A percentile compares a stretch with the other conserved stretches of the same genome.
Conservation (phyloP, 2,329 filamentous ascomycete genomes). For the Trichophyton equinum region DNA sequence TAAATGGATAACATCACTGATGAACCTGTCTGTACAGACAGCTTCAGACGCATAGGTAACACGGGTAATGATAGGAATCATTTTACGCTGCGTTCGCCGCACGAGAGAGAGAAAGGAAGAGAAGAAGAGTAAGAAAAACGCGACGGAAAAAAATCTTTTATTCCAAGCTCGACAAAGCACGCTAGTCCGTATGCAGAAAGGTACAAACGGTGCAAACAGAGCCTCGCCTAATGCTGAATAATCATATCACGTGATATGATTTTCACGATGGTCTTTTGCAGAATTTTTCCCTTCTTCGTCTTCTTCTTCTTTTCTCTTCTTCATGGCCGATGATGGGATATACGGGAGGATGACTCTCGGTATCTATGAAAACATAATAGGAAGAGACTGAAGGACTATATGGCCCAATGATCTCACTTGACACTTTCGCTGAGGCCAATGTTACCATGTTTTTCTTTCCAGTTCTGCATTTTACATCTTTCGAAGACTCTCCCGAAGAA, state of each 20-base stretch:
- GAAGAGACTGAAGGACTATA: slow-evolving; percentile 12
- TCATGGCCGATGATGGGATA: slow-evolving; percentile 12
- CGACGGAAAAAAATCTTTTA: slow-evolving; percentile 1
- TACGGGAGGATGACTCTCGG: slow-evolving; percentile 6
- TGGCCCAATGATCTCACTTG: slow-evolving; percentile 12
- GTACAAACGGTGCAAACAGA: not conserved
- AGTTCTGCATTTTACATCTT: not conserved
- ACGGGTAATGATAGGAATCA: slow-evolving; percentile 46
- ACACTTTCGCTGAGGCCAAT: slow-evolving; percentile 12
- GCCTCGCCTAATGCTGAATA: not conserved
- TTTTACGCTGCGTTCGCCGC: slow-evolving; percentile 61
- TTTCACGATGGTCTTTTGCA: not conserved
- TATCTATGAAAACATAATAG: slow-evolving; percentile 11
- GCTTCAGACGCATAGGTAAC: slow-evolving; percentile 58
- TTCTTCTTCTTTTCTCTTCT: slow-evolving; percentile 4
- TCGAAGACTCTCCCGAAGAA: not conserved
- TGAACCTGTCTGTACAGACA: slow-evolving; percentile 17
- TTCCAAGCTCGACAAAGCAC: not conserved
- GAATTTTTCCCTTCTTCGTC: not conserved
- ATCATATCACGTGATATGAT: too few species aligned
- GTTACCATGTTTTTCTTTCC: not conserved
- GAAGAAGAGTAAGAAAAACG: slow-evolving; percentile 21
- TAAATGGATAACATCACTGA: slow-evolving; percentile 41
- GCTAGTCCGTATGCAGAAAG: not conserved
- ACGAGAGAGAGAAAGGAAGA: slow-evolving; percentile 54